Evolutionary conservation across 2,329 filamentous ascomycete species (phyloP).

Genomic region (Monilinia fructicola): DNA sequence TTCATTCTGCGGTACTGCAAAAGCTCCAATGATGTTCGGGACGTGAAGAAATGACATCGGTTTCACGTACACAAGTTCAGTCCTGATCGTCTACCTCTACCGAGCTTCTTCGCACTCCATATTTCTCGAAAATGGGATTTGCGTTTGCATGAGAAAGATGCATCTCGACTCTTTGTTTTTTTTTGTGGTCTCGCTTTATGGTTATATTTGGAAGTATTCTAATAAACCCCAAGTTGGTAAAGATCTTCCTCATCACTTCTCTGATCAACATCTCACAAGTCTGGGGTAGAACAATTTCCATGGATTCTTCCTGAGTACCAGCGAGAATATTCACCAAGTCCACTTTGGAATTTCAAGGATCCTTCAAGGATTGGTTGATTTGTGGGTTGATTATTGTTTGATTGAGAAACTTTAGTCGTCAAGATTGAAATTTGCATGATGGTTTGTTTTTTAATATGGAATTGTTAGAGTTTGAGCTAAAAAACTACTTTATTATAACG

Average conservation of each 20-base stretch:
- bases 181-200: neutral
- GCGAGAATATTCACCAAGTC: neutral
- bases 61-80: conserved; percentile 1
- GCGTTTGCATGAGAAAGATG: conserved; percentile 1
- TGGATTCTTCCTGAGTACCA: neutral
- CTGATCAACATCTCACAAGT: conserved; percentile 11
- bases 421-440: neutral
- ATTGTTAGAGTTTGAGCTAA: neutral
- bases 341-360: neutral
- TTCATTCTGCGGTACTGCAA: neutral
- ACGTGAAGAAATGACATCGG: neutral
- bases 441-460: neutral
- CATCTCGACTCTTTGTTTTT: neutral
- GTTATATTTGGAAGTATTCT: neutral
- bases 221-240: neutral
- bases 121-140: neutral
- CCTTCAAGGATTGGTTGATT: neutral
- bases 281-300: neutral
- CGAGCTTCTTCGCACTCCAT: neutral
- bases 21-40: neutral
- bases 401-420: neutral
- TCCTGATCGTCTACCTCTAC: too few species aligned
- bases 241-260: conserved; percentile 5
- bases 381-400: neutral
- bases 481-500: too few species aligned